phyloP scores from a whole-genome alignment of 2,329 filamentous ascomycete genomes.

The Periglandula ipomoeae region DNA sequence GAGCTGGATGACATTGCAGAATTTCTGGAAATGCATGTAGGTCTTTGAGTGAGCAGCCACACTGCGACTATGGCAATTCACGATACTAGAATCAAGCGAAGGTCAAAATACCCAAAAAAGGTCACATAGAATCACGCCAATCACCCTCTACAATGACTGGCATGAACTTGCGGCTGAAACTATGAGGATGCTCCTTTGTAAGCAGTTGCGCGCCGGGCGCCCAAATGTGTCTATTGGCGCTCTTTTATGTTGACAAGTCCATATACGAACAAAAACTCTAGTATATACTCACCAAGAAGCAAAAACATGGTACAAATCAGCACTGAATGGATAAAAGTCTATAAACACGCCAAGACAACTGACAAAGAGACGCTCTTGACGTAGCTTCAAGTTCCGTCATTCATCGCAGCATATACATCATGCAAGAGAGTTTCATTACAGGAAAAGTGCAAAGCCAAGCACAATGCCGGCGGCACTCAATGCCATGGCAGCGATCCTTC shows the following conservation, averaged over 20 bases:
- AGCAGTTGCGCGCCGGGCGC: neutral
- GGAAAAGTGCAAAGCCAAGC: constrained; percentile 17
- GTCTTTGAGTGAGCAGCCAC: neutral
- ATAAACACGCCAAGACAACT: neutral
- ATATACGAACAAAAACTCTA: neutral
- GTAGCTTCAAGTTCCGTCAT: neutral
- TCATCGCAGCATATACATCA: neutral
- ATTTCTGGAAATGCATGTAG: neutral
- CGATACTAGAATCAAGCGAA: too few species aligned
- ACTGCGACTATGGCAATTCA: too few species aligned
- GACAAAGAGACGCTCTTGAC: neutral
- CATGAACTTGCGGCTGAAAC: neutral
- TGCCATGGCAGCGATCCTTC: constrained; percentile 19
- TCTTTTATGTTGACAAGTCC: neutral
- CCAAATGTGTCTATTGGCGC: neutral
- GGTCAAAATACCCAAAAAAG: neutral
- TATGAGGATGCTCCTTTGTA: neutral
- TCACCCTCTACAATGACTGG: neutral
- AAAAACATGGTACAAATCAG: neutral
- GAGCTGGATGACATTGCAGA: neutral
- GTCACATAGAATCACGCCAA: neutral
- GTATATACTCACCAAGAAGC: neutral
- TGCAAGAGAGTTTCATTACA: neutral
- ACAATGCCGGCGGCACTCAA: constrained; percentile 19
- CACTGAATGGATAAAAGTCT: neutral